Evolutionary conservation across 371 early-diverging fungal genomes (phyloP), one percentile per base, ranked within the genome.

Genomic region (Mortierella sp.): DNA sequence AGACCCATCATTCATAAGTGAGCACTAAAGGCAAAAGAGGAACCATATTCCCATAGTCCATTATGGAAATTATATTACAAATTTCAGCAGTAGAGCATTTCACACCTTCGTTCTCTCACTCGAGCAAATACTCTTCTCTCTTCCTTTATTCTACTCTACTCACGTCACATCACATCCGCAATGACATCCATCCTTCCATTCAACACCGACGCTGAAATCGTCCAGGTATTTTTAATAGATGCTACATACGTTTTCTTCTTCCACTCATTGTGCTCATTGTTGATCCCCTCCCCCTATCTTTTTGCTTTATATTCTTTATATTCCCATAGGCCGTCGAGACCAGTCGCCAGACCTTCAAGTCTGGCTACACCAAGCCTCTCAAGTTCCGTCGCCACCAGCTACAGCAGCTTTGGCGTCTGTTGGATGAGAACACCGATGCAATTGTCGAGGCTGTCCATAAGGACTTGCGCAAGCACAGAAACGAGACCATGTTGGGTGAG

Each of bases 361-460:
- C 86, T 16, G 88, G 86, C 61, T 49, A 71, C 52, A 87, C 93
- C 40, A 80, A 84, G 5, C 81, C 89, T 26, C 62, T 91, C 59
- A 76, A 68, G 20, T 92, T 85, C 84, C 91, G 97, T 70, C 91
- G 90, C 62, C 75, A 85, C 39, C 95, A 96, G 75, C 87, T 97
- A 37, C 87, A 90, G 43, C 88, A 85, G 30, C 73, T 96, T 5
- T 90, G 91, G 77, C 71, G 85, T 14, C 74, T 95, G 43, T 39
- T 95, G 45, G 84, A 86, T 32, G 92, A 95, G 37, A 92, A 96
- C 79, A 87, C 91, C 75, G 88, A 88, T 6, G 77, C 70, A 10
- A 52, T 96, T 52, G 64, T 70, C 45, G 89, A 89, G 1, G 94
- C 95, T 30, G 64, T 94, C 47, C 63, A 76, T 73, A 81, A 87